phyloP scores from a whole-genome alignment of 164 flowering plant species.

The Chloranthus sessilifolius region DNA sequence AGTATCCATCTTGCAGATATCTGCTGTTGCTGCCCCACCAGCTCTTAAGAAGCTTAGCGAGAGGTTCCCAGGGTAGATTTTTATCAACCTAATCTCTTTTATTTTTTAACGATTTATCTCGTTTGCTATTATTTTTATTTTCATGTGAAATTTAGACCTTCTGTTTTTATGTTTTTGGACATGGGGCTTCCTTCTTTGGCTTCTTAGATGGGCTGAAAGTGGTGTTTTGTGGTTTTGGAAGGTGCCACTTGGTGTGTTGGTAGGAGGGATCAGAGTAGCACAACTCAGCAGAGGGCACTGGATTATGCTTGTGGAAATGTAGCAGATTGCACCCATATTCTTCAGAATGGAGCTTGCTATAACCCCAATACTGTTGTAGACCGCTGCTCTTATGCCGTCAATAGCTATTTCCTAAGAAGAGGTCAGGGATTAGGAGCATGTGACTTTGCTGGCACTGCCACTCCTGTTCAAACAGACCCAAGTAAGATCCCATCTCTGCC shows the following conservation, averaged over 20 bases:
- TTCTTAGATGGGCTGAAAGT: no score
- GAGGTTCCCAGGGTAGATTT: constrained; percentile 88
- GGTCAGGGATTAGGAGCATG: constrained; percentile 46
- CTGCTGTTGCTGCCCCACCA: constrained; percentile 93
- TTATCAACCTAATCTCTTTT: no score
- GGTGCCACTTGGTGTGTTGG: constrained; percentile 61
- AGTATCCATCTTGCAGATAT: constrained; percentile 80
- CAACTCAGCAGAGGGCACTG: constrained; percentile 45
- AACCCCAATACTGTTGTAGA: constrained; percentile 62
- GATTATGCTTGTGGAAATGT: constrained; percentile 91
- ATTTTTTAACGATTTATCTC: no score
- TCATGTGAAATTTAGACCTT: no score
- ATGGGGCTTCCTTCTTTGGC: no score
- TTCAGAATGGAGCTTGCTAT: constrained; percentile 56
- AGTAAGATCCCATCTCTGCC: constrained; percentile 22
- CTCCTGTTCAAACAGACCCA: constrained; percentile 27
- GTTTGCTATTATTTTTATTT: no score
- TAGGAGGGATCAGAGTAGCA: constrained; percentile 39
- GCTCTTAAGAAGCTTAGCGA: constrained; percentile 94
- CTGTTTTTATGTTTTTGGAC: no score
- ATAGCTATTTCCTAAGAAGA: constrained; percentile 70
- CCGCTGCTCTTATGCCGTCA: constrained; percentile 77
- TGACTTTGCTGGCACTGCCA: constrained; percentile 54
- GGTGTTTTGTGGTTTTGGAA: constrained; percentile 7
- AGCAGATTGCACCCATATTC: constrained; percentile 64